Percentiles rank a stretch among this genome's conserved stretches.
Conservation (phyloP, 2,329 filamentous ascomycete genomes). For the Fusarium keratoplasticum region DNA sequence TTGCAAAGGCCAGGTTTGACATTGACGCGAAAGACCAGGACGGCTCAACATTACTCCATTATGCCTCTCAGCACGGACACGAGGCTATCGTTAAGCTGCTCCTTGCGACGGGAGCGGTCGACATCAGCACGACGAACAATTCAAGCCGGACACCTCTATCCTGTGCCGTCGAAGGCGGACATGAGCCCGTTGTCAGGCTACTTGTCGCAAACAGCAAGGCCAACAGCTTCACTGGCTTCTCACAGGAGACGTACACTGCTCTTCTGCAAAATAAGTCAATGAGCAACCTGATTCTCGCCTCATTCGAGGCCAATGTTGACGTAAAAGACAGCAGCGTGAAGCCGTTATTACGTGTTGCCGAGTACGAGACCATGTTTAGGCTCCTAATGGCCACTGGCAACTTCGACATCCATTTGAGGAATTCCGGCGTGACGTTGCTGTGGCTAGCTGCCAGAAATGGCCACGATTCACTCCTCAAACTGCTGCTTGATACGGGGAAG, state of each 20-base stretch:
- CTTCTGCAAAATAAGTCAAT: neutral
- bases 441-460: neutral
- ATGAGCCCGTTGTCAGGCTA: neutral
- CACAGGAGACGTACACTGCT: no score
- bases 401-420: neutral
- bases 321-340: neutral
- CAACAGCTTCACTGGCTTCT: neutral
- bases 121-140: neutral
- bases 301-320: neutral
- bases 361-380: neutral
- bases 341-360: neutral
- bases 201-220: neutral
- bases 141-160: neutral
- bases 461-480: neutral
- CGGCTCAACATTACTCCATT: neutral
- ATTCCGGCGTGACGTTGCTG: neutral
- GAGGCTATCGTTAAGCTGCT: neutral
- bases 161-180: neutral
- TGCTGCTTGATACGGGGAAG: neutral
- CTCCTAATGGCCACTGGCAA: neutral
- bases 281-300: neutral
- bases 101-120: neutral
- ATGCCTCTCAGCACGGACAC: neutral
- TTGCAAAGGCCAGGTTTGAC: neutral
- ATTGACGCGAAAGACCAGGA: neutral